These are phyloP conservation scores for Rhizoclosmatium globosum DNA, from an alignment of 192 early-diverging fungal genomes.

Conservation along the genomic window DNA sequence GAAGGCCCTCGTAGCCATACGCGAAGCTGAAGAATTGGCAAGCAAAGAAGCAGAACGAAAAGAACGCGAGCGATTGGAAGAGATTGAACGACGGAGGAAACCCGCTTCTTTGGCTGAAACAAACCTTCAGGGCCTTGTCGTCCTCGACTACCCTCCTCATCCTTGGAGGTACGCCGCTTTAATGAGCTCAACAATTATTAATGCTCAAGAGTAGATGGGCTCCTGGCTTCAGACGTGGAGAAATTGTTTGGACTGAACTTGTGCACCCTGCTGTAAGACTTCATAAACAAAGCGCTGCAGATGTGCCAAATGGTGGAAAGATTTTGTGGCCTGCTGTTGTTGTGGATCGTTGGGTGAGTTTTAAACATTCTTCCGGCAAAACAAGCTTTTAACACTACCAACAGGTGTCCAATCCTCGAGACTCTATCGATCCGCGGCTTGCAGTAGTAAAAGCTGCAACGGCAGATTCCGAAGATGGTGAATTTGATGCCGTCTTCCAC, in stretches of 20 bases:
- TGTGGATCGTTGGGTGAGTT: conserved; percentile 25
- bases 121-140: conserved; percentile 1
- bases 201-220: conserved; percentile 17
- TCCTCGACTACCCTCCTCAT: conserved; percentile 25
- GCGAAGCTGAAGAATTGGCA: background rate
- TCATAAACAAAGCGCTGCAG: too few species aligned
- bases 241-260: conserved; percentile 31
- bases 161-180: conserved; percentile 16
- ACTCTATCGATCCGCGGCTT: background rate
- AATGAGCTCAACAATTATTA: background rate
- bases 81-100: too few species aligned
- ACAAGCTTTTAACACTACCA: too few species aligned
- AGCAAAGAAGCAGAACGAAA: background rate
- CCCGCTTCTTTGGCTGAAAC: background rate
- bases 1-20: too few species aligned
- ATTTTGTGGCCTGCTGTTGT: conserved; percentile 29
- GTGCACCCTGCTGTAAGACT: background rate
- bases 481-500: background rate
- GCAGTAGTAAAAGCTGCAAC: background rate
- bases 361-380: background rate
- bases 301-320: background rate
- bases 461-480: background rate
- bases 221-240: conserved; percentile 21
- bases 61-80: background rate
- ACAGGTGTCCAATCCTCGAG: background rate